Evolutionary conservation across 225 moss, liverwort and hornwort genomes (phyloP), one percentile per base, ranked within the genome.

Genomic region (Physcomitrellopsis africana): DNA sequence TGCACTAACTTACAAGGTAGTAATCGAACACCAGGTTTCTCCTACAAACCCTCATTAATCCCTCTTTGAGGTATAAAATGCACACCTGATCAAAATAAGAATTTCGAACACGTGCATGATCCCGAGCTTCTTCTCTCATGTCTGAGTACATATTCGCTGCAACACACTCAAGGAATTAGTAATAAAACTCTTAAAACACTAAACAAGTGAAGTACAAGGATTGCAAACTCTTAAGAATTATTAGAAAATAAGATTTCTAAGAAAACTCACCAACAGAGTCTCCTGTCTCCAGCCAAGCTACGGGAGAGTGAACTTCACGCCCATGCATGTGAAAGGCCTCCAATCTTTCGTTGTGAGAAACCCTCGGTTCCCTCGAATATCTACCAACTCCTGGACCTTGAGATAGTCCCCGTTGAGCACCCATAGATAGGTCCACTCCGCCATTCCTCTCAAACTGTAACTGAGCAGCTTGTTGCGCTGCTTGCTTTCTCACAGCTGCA

Each of bases 101-200:
- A 68, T 82, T 82, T 27, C 82, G 82, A 37, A 81, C 79, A 14
- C 85, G 82, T 3, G 85, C 85, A 68, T 82, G 85, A 51, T 82
- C 79, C 12, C 78, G 73, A 24, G 85, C 85, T 74, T 85, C 85
- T 75, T 81, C 85, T 13, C 82, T 70, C 81, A 82, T 81, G 23
- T 76, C 81, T 27, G 81, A 23, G 29, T 82, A 85, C 81, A 85
- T 43, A 43, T 67, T 85, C 46, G 83, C 83, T 83, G 80, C 76
- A 69, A 68, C 65, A 51, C 17, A 67, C 8, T 19, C 37, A 24
- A n/a, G 13, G 53, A 27, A 5, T 60, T 8, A 72, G 72, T 48
- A 18, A 48, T 13, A 60, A n/a, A 13, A 46, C 16, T 5, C 7
- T 51, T 26, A 6, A 60, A 44, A 29, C 0, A 54, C 23, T 6